phyloP scores from a whole-genome alignment of 306 rosid genomes.

The Alnus rubra region DNA sequence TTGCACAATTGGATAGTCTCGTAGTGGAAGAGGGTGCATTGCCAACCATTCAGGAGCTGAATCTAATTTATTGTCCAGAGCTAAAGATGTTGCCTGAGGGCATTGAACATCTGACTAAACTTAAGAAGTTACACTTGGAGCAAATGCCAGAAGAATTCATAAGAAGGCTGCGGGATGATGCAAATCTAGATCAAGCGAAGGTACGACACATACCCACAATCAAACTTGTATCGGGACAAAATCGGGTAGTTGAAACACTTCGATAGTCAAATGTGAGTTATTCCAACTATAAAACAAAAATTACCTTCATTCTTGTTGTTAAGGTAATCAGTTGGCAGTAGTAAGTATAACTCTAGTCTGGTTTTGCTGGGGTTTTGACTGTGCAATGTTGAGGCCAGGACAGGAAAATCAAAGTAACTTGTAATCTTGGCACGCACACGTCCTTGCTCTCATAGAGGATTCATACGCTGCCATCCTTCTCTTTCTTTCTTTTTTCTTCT shows the following conservation, averaged over 20 bases:
- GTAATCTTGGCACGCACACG: not conserved
- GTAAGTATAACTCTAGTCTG: not conserved
- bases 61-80: not conserved
- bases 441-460: not conserved
- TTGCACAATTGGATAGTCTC: not conserved
- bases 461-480: not conserved
- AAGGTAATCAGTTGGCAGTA: not conserved
- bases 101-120: not conserved
- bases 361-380: too few relatives aligned
- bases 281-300: not conserved
- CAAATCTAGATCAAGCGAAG: not conserved
- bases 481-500: too few relatives aligned
- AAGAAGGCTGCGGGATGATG: not conserved
- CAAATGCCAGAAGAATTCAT: not conserved
- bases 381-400: not conserved
- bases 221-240: not conserved
- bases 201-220: not conserved
- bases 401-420: not conserved
- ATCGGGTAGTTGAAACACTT: not conserved
- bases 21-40: conserved; percentile 3
- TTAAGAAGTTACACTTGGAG: not conserved
- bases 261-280: not conserved
- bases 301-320: not conserved
- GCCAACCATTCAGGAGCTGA: conserved; percentile 2
- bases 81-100: conserved; percentile 2